Percentiles rank a stretch among this genome's conserved stretches.
Conservation (phyloP, 1,284 basidiomycete genomes). For the Acaromyces ingoldii region DNA sequence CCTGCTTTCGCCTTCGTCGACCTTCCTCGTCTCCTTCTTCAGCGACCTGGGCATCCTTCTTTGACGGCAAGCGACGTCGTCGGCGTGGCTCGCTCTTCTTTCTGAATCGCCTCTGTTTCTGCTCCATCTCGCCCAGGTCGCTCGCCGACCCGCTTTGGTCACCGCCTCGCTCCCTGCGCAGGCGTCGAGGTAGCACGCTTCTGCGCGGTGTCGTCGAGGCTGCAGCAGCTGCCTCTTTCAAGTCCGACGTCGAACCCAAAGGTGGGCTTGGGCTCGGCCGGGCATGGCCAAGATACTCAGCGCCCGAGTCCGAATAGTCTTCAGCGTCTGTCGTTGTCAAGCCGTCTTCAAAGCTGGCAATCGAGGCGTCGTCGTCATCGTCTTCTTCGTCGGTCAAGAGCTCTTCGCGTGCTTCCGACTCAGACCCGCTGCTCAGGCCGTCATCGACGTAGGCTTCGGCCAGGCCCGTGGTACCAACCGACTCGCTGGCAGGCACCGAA, state of each 20-base stretch:
- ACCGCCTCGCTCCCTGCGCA: not conserved
- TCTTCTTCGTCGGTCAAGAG: slow-evolving; percentile 16
- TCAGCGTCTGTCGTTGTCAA: slow-evolving; percentile 6
- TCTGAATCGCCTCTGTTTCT: not conserved
- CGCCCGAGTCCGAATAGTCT: slow-evolving; percentile 16
- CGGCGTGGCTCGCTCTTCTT: not conserved
- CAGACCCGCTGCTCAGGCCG: slow-evolving; percentile 26
- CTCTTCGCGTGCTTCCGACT: slow-evolving; percentile 10
- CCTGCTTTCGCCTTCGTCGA: not conserved
- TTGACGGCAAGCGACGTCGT: not conserved
- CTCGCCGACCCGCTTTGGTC: no score
- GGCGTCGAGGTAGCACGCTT: no score
- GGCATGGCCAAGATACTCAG: no score
- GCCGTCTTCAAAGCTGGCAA: slow-evolving; percentile 16
- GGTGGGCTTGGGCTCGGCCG: not conserved
- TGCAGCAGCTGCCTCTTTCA: not conserved
- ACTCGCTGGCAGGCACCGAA: slow-evolving; percentile 36
- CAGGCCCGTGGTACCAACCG: slow-evolving; percentile 31
- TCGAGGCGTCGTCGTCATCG: slow-evolving; percentile 17
- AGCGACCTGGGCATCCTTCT: not conserved
- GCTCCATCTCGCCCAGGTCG: no score
- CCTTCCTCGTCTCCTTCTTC: not conserved
- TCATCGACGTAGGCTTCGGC: slow-evolving; percentile 38
- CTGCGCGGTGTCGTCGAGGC: not conserved
- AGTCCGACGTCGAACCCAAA: not conserved